Evolutionary conservation across 805 yeast genomes (phyloP), one percentile per base, ranked within the genome.

Genomic region (Saccharomycopsis schoenii): DNA sequence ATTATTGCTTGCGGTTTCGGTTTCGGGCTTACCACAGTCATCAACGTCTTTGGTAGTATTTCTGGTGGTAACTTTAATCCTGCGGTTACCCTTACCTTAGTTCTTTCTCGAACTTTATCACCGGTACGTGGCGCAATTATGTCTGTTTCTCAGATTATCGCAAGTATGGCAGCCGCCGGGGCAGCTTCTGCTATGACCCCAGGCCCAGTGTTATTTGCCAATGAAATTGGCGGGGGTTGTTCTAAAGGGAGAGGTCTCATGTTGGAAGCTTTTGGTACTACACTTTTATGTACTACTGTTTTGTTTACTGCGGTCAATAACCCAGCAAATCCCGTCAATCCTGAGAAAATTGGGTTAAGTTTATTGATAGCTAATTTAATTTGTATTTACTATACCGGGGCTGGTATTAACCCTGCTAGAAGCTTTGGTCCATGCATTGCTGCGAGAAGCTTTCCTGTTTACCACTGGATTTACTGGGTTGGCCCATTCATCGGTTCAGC

Each of bases 11-110:
- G 86, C 58, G 96, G 96, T 68, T 89, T 89, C 75, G 96, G 96
- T 66, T 86, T 88, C 69, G 85, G 90, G 67, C 90, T 89, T 60
- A 81, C 86, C 83, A 84, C 86, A 66, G 83, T 81, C 67, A 88
- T 87, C 57, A 82, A 83, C 68, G 73, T 83, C 67, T 83, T 86
- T 68, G 85, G 78, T 76, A 81, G 89, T 72, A 82, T 89, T 64
- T 86, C 94, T 50, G 96, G 96, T 69, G 96, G 94, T 77, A 88
- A 88, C 76, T 80, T 89, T 71, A 89, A 89, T 77, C 97, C 97
- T 12, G 93, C 94, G 58, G 96, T 89, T 52, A 85, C 96, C 21
- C 77, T 88, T 50, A 76, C 92, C 36, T 76, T 89, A 70, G 80
- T 83, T n/a, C 74, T 87, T 55, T 85, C 88, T 21, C 80, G 88